phyloP scores from a whole-genome alignment of 441 rosid genomes.

The Lepidium campestre region DNA sequence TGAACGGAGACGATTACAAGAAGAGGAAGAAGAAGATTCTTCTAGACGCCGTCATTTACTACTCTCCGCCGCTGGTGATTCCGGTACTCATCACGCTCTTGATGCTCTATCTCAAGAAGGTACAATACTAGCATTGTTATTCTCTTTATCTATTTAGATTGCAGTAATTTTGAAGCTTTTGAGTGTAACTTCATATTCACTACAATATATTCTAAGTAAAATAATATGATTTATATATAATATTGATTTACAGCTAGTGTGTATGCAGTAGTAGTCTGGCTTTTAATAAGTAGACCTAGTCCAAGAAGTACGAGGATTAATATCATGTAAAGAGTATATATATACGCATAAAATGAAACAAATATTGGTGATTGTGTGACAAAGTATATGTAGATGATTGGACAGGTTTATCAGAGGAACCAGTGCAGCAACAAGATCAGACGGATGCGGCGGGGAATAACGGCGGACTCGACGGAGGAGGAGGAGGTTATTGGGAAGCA shows the following conservation, averaged over 20 bases:
- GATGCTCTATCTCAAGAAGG: conserved; percentile 98
- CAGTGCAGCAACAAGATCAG: conserved; percentile 52
- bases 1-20: conserved; percentile 56
- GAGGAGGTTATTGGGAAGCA: conserved; percentile 48
- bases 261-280: not conserved
- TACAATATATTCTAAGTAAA: not conserved
- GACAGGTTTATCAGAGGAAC: conserved; percentile 84
- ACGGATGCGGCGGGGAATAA: conserved; percentile 48
- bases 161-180: not conserved
- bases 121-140: not conserved
- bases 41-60: conserved; percentile 47
- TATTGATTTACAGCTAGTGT: not conserved
- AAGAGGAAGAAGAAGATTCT: conserved; percentile 53
- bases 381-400: conserved; percentile 13
- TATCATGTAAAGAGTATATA: not conserved
- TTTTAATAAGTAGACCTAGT: not conserved
- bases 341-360: not conserved
- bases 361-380: not conserved
- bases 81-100: conserved; percentile 45
- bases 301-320: conserved; percentile 11
- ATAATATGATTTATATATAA: no score
- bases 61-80: conserved; percentile 27
- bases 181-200: not conserved
- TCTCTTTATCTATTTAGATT: not conserved
- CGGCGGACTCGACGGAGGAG: conserved; percentile 35